phyloP scores from a whole-genome alignment of 2,329 filamentous ascomycete genomes.

The Aspergillus sp. region DNA sequence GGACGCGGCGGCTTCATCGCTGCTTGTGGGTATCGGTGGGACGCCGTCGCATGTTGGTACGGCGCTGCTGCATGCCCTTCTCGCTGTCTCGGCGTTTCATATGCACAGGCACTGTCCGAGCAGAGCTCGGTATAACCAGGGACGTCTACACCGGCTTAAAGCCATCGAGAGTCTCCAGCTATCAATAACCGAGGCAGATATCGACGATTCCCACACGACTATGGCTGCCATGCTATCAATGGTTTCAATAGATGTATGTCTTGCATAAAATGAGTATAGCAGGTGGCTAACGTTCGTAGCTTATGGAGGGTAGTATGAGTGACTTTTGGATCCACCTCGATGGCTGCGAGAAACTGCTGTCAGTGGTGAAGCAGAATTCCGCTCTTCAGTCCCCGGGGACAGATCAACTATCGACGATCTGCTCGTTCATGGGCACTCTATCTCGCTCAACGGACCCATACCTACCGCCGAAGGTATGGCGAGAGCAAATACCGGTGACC shows the following conservation, averaged over 20 bases:
- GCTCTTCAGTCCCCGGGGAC: not conserved
- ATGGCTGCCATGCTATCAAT: not conserved
- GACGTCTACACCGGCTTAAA: not conserved
- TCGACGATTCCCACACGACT: not conserved
- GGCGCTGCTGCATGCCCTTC: not conserved
- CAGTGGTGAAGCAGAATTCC: not conserved
- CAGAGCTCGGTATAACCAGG: not conserved
- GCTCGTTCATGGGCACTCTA: not conserved
- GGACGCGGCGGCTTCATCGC: not conserved
- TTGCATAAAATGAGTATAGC: fast-evolving
- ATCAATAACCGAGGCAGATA: not conserved
- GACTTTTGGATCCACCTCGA: not conserved
- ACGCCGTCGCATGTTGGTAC: not conserved
- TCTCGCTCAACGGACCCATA: not conserved
- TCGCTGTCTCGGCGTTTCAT: not conserved
- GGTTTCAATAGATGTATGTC: not conserved
- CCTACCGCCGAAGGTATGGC: not conserved
- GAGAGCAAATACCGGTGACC: not conserved
- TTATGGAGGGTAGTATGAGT: not conserved
- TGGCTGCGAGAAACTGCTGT: not conserved
- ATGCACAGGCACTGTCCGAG: not conserved
- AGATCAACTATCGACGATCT: not conserved
- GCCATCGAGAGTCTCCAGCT: not conserved
- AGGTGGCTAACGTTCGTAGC: not conserved
- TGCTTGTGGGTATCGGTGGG: not conserved